Base-by-base conservation (phyloP, 768 basidiomycete species). In the Hygrocybe punicea region DNA sequence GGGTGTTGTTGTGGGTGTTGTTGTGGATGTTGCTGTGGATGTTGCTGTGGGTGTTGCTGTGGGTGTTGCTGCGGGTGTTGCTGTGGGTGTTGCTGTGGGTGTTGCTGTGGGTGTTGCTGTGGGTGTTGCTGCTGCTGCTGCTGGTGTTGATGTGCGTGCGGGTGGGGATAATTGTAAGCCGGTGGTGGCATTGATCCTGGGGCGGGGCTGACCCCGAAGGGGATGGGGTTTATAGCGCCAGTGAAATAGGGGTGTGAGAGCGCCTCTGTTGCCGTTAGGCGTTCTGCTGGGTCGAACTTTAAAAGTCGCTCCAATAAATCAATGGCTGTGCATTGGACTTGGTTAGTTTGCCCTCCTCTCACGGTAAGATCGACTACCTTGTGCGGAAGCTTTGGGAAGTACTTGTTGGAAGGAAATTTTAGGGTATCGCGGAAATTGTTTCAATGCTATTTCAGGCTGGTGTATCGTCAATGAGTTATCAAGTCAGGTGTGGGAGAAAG, bases 291-390 rank as follows among this genome's bases (percentile, higher is more conserved):
- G 67, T 98, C 97, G 67, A 98, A 99, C 66, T 98, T 94, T 47
- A 99, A 83, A 44, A 98, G 84, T 48, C 87, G 85, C 71, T 98
- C 97, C 44, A 99, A 85, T 2, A 98, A 82, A 71, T 98, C 93
- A 68, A 98, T 83, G 21, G 96, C 96, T 83, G 51, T 14, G 78
- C 62, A 29, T 29, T 56, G 24, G 50, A 46, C 55, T 58, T n/a
- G 58, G 49, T 50, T 13, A 35, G 6, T 5, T 49, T 19, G 21
- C 52, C 42, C 52, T 58, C n/a, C 34, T 10, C 35, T 45, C 10
- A 17, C 8, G 55, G 23, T 10, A 5, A 25, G 6, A 4, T 40
- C 17, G 59, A 69, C 44, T 63, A 89, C 92, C 93, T 73, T 88
- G 87, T 17, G 88, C 84, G 0, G 90, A 84, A 7, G 93, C 93